Evolutionary conservation across 2,329 filamentous ascomycete genomes (phyloP), one percentile per base, ranked within the genome.

Genomic region (Alternaria brassicicola): DNA sequence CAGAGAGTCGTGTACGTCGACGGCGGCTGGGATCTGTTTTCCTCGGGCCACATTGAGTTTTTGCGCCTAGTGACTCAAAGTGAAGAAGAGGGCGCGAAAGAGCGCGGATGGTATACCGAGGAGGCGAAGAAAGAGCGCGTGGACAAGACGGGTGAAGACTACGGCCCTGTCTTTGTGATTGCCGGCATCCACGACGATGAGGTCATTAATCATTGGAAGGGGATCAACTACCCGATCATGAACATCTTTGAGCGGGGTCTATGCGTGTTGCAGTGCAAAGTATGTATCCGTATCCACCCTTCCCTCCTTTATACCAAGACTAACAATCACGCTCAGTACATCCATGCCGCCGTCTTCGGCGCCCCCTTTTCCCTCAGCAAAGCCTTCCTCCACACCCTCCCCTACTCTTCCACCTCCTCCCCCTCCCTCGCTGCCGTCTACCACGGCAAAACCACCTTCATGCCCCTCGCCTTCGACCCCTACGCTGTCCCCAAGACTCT

Each of bases 201-300:
- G 64, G 93, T 96, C 59, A 96, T 99, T 78, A 99, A 99, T 79
- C 83, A 89, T 70, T 96, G 93, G 90, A 98, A 98, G 80, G 94
- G 95, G 33, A 85, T 97, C 70, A 99, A 99, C 80, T 99, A 97
- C 75, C 95, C 95, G 25, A 98, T 99, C 80, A 99, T 99, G 95
- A 99, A 98, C 81, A 93, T 97, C 56, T 97, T 94, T 71, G 95
- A 99, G 82, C 89, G 95, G 39, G 93, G 93, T 2, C 87, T 99
- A 21, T 99, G 95, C 76, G 94, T 98, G 28, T 82, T 98, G 62
- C 95, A 99, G 74, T 99, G 95, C 83, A 90, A 90, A 78, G 92
- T 94, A 82, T 71, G 86, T 50, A 28, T 13, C 28, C n/a, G 38
- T 57, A 26, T 25, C 52, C 38, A 6, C 9, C 13, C 31, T 42